These are phyloP conservation scores for Ephemerocybe angulata DNA, from an alignment of 768 basidiomycete genomes.

Conservation along the genomic window DNA sequence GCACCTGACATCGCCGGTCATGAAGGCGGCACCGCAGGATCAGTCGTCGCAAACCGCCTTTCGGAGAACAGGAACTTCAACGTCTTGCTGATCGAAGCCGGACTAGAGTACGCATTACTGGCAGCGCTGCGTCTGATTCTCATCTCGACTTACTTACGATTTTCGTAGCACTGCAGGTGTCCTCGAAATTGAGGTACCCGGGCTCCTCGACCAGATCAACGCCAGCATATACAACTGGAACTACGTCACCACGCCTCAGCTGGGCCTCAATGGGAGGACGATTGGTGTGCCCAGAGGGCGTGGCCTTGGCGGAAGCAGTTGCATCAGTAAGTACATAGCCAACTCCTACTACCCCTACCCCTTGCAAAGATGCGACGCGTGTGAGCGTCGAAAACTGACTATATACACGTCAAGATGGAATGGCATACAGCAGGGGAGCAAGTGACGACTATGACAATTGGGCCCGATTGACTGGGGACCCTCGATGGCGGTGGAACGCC, in stretches of 20 bases:
- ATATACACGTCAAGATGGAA: constrained; percentile 17
- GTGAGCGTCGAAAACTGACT: background rate
- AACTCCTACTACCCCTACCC: background rate
- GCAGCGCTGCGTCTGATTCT: background rate
- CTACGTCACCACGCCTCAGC: constrained; percentile 24
- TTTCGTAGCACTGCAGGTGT: constrained; percentile 15
- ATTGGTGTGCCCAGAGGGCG: constrained; percentile 22
- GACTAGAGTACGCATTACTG: background rate
- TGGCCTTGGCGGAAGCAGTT: constrained; percentile 28
- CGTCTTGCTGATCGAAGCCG: background rate
- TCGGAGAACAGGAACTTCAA: background rate
- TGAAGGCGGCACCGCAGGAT: background rate
- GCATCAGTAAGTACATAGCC: constrained; percentile 19
- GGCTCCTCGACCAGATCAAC: constrained; percentile 3
- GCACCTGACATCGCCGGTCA: background rate
- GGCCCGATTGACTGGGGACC: constrained; percentile 18
- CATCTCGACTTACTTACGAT: background rate
- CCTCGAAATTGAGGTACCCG: constrained; percentile 13
- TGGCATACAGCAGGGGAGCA: constrained; percentile 22
- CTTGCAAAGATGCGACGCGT: no score
- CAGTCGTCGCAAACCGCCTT: no score
- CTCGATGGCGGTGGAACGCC: constrained; percentile 23
- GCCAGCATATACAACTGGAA: constrained; percentile 24
- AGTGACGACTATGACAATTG: constrained; percentile 21
- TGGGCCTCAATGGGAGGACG: constrained; percentile 16